These are phyloP conservation scores for Aphanomyces stellatus DNA, from an alignment of 352 stramenopile genomes.

Conservation along the genomic window DNA sequence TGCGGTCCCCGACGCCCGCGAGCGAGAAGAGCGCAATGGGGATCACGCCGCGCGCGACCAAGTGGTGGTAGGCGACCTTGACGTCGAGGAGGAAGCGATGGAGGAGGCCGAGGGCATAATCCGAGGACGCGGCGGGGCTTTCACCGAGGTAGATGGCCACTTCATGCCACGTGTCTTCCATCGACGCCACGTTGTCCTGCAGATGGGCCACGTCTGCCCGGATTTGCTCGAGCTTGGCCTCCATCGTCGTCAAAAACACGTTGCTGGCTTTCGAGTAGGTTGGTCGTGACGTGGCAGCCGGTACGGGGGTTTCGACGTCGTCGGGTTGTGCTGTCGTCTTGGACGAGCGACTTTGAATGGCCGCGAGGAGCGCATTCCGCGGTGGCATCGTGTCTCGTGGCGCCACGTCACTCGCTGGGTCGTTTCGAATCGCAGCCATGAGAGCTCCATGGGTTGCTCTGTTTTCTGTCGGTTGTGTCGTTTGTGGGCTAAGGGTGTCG, in stretches of 20 bases:
- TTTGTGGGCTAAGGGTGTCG: no score
- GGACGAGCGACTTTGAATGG: not conserved
- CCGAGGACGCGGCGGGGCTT: constrained; percentile 46
- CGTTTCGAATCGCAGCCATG: not conserved
- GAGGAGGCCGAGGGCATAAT: constrained; percentile 58
- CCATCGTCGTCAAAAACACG: constrained; percentile 45
- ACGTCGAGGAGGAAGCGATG: constrained; percentile 72
- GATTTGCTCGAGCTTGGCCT: constrained; percentile 36
- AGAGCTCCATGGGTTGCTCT: no score
- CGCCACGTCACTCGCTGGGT: not conserved
- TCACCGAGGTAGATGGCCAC: constrained; percentile 64
- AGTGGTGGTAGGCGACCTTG: constrained; percentile 52
- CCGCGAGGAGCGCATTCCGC: not conserved
- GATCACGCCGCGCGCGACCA: constrained; percentile 48
- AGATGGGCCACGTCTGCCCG: constrained; percentile 48
- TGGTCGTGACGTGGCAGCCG: not conserved
- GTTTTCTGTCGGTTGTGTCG: no score
- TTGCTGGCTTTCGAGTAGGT: constrained; percentile 27
- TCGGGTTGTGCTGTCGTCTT: not conserved
- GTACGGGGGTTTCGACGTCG: not conserved
- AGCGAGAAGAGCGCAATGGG: constrained; percentile 25
- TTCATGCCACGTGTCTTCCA: constrained; percentile 51
- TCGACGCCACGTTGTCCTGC: constrained; percentile 51
- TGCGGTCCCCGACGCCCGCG: constrained; percentile 48
- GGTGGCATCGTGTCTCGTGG: not conserved